phyloP scores from a whole-genome alignment of 2,329 filamentous ascomycete genomes.

The Colletotrichum filicis region DNA sequence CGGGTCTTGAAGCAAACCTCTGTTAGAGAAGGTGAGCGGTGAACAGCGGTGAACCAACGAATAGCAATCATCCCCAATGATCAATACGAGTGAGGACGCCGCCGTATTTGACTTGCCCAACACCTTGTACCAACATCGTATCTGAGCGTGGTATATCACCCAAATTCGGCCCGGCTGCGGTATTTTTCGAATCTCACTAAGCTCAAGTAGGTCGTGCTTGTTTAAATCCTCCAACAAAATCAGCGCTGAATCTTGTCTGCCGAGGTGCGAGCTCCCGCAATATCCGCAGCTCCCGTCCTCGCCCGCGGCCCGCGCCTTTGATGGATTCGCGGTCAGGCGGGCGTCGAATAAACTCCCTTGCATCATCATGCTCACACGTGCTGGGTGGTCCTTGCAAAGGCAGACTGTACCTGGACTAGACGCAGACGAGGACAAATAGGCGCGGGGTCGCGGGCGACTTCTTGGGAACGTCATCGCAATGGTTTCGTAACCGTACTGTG shows the following conservation, averaged over 20 bases:
- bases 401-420: neutral
- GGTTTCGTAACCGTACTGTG: neutral
- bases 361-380: neutral
- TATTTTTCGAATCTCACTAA: neutral
- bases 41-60: neutral
- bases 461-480: neutral
- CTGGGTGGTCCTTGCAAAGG: neutral
- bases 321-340: neutral
- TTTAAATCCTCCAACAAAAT: neutral
- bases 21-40: neutral
- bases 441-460: neutral
- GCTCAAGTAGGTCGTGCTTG: neutral
- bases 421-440: neutral
- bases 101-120: neutral
- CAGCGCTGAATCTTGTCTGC: neutral
- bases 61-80: neutral
- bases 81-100: neutral
- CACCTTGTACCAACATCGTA: neutral
- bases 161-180: neutral
- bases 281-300: neutral
- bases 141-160: neutral
- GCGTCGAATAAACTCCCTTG: neutral
- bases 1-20: neutral
- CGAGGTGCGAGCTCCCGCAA: neutral
- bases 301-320: neutral